phyloP scores from a whole-genome alignment of 176 grass and related monocot genomes.

The Lolium perenne region DNA sequence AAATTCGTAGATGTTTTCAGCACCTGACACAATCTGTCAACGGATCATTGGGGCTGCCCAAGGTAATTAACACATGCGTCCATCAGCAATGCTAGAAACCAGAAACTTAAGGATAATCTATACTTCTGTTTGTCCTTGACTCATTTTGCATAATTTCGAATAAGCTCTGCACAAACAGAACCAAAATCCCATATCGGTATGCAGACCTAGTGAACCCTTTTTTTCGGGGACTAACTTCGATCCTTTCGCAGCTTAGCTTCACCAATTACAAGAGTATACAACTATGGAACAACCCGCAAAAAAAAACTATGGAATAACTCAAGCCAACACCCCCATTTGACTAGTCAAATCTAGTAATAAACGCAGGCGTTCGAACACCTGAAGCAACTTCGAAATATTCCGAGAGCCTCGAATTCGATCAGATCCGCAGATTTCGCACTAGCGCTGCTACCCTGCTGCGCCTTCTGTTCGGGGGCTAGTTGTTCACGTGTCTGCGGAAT shows the following conservation, averaged over 20 bases:
- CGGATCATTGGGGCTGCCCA: not conserved
- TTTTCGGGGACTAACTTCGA: not conserved
- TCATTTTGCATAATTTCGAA: not conserved
- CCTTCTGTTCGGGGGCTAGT: not conserved
- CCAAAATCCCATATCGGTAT: not conserved
- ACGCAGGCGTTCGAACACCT: not conserved
- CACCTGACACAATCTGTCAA: not conserved
- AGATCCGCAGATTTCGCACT: slow-evolving; percentile 31
- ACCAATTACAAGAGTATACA: not conserved
- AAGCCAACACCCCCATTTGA: not conserved
- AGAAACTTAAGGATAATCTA: not conserved
- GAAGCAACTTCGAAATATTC: not conserved
- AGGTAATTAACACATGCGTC: not conserved
- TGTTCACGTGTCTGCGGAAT: not conserved
- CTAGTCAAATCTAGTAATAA: not conserved
- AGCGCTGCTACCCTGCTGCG: not conserved
- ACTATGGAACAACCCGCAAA: not conserved
- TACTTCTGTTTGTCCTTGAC: not conserved
- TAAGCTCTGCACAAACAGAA: not conserved
- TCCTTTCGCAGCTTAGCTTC: not conserved
- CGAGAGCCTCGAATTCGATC: slow-evolving; percentile 17
- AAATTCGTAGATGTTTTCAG: not conserved
- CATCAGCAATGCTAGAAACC: not conserved
- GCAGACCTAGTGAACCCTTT: not conserved
- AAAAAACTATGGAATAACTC: not conserved